phyloP scores from a whole-genome alignment of 23 red algal species.

The Gracilariopsis chorda region DNA sequence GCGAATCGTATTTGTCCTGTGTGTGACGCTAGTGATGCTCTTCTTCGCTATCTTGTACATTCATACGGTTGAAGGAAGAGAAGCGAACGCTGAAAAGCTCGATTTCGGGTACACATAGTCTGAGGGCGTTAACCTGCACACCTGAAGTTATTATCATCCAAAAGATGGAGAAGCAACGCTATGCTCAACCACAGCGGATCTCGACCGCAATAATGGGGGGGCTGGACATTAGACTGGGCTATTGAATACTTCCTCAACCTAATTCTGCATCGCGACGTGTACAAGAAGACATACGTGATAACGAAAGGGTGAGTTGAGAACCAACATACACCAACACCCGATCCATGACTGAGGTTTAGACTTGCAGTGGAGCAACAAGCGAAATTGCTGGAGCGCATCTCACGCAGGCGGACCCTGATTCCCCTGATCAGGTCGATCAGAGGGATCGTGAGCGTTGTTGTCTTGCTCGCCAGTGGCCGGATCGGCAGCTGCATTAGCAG shows the following conservation, averaged over 20 bases:
- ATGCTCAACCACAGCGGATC: neutral
- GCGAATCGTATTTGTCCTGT: conserved; percentile 53
- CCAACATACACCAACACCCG: neutral
- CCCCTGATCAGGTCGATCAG: conserved; percentile 20
- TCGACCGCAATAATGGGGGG: too few relatives aligned
- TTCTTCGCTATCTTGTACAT: conserved; percentile 49
- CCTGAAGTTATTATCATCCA: too few relatives aligned
- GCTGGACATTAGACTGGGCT: too few relatives aligned
- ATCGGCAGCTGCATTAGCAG: neutral
- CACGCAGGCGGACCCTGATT: conserved; percentile 43
- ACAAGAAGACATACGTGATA: neutral
- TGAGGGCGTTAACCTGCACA: neutral
- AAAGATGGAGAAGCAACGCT: neutral
- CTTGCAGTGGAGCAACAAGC: neutral
- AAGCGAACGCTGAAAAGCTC: conserved; percentile 38
- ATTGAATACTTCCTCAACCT: neutral
- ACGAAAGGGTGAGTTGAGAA: neutral
- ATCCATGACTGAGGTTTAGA: neutral
- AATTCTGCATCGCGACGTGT: neutral
- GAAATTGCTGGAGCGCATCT: neutral
- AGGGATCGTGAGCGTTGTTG: neutral
- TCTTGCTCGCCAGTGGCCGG: conserved; percentile 5
- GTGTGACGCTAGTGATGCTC: conserved; percentile 43
- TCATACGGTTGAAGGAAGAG: conserved; percentile 23
- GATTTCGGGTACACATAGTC: conserved; percentile 40